Evolutionary conservation across 495 filamentous ascomycete species (phyloP), one percentile per base, ranked within the genome.

Genomic region (Aspergillus taichungensis): DNA sequence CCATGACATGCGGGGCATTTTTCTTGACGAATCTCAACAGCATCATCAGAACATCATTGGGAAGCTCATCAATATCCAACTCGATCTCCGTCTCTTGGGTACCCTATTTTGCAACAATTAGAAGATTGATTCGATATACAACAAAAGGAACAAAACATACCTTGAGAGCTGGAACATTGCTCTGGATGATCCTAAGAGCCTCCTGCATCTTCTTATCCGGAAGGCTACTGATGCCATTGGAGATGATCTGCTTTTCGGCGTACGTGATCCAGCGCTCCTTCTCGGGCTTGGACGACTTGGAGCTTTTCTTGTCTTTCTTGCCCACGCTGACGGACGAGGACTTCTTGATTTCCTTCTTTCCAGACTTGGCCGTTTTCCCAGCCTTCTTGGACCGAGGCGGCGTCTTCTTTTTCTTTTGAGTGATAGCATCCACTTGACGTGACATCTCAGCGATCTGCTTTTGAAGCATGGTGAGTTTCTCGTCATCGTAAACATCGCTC

Each of bases 111-210:
- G 14, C 35, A 18, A 34, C 11, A 6, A 14, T 71, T 56, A 62
- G 53, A 40, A 14, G 12, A 47, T 45, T 44, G 50, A 33, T 18
- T 18, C 36, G 27, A 32, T 36, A 24, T 2, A 35, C 18, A 1
- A 1, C n/a, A 18, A 12, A 31, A 38, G 6, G 48, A 44, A 9
- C 8, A 13, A 32, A 43, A 51, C 62, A 62, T 68, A 79, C 76
- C 67, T 83, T 79, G 48, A 89, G 78, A 66, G 82, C 73, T 27
- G 84, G 84, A 52, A 89, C 87, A 49, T 94, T 90, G 40, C 76
- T 79, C 62, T 90, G 85, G 59, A 98, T 97, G 54, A 95, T 89
- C 32, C 82, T 77, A n/a, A 95, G 82, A 5, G 88, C 88, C 48
- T 79, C 74, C 33, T 79, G 75, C 63, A 95, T 83, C 51, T 85